Evolutionary conservation across 2,329 filamentous ascomycete species (phyloP).

Genomic region (Claviceps capensis): DNA sequence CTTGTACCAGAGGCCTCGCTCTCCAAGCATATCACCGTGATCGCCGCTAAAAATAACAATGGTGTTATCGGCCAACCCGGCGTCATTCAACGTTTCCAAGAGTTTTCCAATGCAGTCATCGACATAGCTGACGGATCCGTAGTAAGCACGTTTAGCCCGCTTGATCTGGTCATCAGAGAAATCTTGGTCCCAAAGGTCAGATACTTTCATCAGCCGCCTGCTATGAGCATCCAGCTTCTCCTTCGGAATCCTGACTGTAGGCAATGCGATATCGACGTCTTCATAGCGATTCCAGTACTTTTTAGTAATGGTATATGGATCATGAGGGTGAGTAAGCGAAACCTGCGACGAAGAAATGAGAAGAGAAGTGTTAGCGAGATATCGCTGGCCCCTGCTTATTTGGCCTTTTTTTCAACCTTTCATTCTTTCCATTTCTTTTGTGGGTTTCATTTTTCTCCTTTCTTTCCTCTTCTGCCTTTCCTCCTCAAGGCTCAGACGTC

Average conservation of each 20-base stretch:
- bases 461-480: neutral
- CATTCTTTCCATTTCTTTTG: neutral
- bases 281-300: constrained; percentile 93
- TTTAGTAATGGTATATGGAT: constrained; percentile 86
- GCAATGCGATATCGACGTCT: constrained; percentile 72
- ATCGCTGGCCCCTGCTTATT: neutral
- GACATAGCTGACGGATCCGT: constrained; percentile 84
- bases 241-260: constrained; percentile 62
- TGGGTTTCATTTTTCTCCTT: neutral
- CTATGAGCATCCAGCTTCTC: constrained; percentile 79
- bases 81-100: constrained; percentile 62
- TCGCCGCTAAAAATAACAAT: constrained; percentile 88
- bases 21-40: constrained; percentile 91
- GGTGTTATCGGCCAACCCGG: constrained; percentile 69
- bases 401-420: neutral
- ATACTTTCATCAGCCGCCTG: constrained; percentile 72
- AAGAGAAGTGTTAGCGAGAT: neutral
- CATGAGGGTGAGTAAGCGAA: constrained; percentile 86
- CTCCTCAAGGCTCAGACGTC: neutral
- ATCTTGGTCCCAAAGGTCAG: constrained; percentile 72
- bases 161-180: constrained; percentile 79
- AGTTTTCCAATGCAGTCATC: constrained; percentile 84
- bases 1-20: constrained; percentile 90
- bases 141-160: constrained; percentile 76
- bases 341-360: constrained; percentile 31